These are phyloP conservation scores for Agaricales sp. DNA, from an alignment of 1,284 basidiomycete species.

Conservation along the genomic window DNA sequence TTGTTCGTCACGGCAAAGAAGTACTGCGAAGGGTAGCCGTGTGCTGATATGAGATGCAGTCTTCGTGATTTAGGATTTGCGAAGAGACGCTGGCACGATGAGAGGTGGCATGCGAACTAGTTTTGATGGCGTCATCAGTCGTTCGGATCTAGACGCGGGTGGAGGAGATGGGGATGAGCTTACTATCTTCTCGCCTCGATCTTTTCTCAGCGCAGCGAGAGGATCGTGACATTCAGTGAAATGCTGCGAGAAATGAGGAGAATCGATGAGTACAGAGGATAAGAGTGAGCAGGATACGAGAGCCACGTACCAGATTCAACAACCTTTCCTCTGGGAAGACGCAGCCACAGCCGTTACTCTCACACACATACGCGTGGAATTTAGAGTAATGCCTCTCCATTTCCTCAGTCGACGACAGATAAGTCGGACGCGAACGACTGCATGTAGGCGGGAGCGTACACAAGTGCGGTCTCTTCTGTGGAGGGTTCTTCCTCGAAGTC, in stretches of 20 bases:
- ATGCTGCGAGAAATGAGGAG: slow-evolving; percentile 40
- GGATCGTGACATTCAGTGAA: slow-evolving; percentile 84
- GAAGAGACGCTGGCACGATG: slow-evolving; percentile 58
- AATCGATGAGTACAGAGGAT: slow-evolving; percentile 2
- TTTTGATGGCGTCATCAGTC: slow-evolving; percentile 2
- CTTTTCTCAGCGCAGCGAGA: slow-evolving; percentile 59
- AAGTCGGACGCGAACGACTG: slow-evolving; percentile 45
- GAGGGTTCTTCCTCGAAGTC: not conserved
- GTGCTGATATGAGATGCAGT: slow-evolving; percentile 72
- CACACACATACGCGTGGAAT: slow-evolving; percentile 80
- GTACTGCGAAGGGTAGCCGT: slow-evolving; percentile 78
- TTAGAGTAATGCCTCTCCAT: slow-evolving; percentile 75
- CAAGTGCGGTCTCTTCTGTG: slow-evolving; percentile 25
- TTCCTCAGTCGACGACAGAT: slow-evolving; percentile 50
- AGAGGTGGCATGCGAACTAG: slow-evolving; percentile 77
- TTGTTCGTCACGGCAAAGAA: slow-evolving; percentile 86
- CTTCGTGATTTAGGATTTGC: slow-evolving; percentile 68
- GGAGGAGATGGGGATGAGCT: slow-evolving; percentile 18
- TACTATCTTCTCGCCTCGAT: slow-evolving; percentile 84
- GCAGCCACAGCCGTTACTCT: slow-evolving; percentile 52
- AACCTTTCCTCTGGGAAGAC: slow-evolving; percentile 82
- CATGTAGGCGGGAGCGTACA: slow-evolving; percentile 82
- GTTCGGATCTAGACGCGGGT: not conserved
- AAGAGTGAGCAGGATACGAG: slow-evolving; percentile 8
- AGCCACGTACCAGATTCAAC: slow-evolving; percentile 59